Conservation (phyloP, 2,329 filamentous ascomycete genomes). For the Pyrenochaeta sp. region DNA sequence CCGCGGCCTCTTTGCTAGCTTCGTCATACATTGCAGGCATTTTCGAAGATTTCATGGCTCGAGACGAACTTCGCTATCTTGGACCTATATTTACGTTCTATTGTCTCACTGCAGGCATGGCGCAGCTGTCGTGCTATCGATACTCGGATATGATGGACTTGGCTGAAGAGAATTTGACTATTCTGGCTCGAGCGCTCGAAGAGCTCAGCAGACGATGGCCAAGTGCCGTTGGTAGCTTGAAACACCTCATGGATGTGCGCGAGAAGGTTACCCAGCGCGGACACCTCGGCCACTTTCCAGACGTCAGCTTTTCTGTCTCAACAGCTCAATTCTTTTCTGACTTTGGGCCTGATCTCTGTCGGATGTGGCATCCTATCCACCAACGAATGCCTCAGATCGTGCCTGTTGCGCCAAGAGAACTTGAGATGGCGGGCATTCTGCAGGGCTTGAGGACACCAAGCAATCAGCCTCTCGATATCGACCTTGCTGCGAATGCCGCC, state of each 20-base stretch:
- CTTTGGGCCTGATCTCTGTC: constrained; percentile 42
- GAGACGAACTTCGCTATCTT: constrained; percentile 51
- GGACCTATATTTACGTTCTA: constrained; percentile 54
- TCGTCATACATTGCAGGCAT: constrained; percentile 53
- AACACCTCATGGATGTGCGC: constrained; percentile 42
- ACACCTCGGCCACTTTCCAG: constrained; percentile 35
- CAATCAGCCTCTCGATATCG: constrained; percentile 28
- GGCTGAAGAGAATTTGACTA: constrained; percentile 37
- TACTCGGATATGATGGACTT: constrained; percentile 39
- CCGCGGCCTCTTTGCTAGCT: constrained; percentile 49
- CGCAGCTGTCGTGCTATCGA: constrained; percentile 50
- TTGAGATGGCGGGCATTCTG: constrained; percentile 43
- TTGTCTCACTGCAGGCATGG: constrained; percentile 49
- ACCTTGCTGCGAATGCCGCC: constrained; percentile 16
- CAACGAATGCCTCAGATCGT: constrained; percentile 26
- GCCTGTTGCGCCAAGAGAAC: constrained; percentile 29
- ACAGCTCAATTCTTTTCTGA: constrained; percentile 39
- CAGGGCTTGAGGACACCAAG: constrained; percentile 37
- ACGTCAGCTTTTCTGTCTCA: constrained; percentile 32
- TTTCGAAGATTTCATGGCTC: constrained; percentile 53
- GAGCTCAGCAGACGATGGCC: constrained; percentile 43
- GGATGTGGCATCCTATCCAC: constrained; percentile 38
- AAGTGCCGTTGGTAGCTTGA: constrained; percentile 39
- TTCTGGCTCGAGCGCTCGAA: constrained; percentile 37
- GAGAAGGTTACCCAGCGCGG: constrained; percentile 38